Evolutionary conservation across 176 grass and related monocot species (phyloP).

Genomic region (Eleusine indica): DNA sequence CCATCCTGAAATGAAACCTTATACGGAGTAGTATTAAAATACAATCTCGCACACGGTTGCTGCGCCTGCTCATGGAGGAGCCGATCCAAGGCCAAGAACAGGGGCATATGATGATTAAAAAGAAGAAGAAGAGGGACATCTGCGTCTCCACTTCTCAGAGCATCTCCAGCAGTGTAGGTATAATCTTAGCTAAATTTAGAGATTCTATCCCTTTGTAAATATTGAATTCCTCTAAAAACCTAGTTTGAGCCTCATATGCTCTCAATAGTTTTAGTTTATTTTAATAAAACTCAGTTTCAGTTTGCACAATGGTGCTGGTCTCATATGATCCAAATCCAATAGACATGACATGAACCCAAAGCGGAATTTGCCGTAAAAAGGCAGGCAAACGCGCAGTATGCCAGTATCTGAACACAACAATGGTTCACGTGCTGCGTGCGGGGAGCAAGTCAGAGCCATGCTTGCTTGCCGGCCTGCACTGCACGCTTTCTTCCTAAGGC

Average conservation of each 20-base stretch:
- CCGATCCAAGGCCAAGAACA: background rate
- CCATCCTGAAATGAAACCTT: background rate
- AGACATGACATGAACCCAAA: background rate
- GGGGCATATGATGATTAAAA: background rate
- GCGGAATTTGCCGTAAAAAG: background rate
- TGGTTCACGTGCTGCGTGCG: slow-evolving; percentile 34
- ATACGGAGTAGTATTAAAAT: background rate
- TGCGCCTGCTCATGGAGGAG: background rate
- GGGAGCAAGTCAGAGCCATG: slow-evolving; percentile 43
- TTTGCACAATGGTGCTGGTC: slow-evolving; percentile 9
- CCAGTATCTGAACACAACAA: background rate
- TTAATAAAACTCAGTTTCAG: background rate
- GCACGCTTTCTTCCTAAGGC: too few species aligned
- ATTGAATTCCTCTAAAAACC: too few species aligned
- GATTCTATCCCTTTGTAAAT: too few species aligned
- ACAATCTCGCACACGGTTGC: background rate
- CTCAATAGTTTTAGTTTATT: background rate
- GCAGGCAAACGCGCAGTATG: background rate
- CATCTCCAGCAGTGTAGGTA: too few species aligned
- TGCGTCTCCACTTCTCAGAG: background rate
- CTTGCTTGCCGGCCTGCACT: slow-evolving; percentile 1
- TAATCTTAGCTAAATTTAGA: too few species aligned
- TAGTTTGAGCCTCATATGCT: too few species aligned
- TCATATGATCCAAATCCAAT: background rate
- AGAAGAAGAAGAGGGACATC: background rate